A percentile compares a stretch with the other conserved stretches of the same genome.
These are phyloP conservation scores for Neurospora sp. DNA, from an alignment of 2,329 filamentous ascomycete species.

Conservation along the genomic window DNA sequence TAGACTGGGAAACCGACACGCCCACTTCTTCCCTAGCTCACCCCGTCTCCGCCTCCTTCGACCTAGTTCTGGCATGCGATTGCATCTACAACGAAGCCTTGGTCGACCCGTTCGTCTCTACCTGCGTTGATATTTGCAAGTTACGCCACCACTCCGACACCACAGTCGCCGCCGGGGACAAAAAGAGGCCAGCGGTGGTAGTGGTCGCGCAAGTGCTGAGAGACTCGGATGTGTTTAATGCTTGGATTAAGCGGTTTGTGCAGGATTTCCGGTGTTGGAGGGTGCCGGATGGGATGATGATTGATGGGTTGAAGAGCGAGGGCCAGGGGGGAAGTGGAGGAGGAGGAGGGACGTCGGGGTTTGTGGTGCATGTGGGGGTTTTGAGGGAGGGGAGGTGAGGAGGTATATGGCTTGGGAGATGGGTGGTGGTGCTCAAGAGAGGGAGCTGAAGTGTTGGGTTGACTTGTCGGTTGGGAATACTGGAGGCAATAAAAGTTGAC, in stretches of 20 bases:
- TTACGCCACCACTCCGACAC: constrained; percentile 35
- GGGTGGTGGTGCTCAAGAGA: too few species aligned
- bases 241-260: constrained; percentile 64
- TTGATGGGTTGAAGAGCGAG: constrained; percentile 42
- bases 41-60: constrained; percentile 29
- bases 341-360: constrained; percentile 48
- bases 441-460: too few species aligned
- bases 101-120: constrained; percentile 70
- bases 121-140: constrained; percentile 64
- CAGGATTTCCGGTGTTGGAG: constrained; percentile 65
- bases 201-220: constrained; percentile 84
- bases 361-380: constrained; percentile 72
- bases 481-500: neutral
- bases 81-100: constrained; percentile 92
- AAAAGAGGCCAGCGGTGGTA: constrained; percentile 8
- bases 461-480: neutral
- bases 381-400: constrained; percentile 29
- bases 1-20: constrained; percentile 76
- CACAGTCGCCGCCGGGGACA: neutral
- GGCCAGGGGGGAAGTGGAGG: neutral
- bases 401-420: neutral
- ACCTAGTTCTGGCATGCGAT: constrained; percentile 75
- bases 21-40: constrained; percentile 34
- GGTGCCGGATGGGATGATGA: constrained; percentile 54
- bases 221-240: constrained; percentile 73